Conservation (phyloP, 352 stramenopile genomes). For the Hyaloperonospora brassicae region DNA sequence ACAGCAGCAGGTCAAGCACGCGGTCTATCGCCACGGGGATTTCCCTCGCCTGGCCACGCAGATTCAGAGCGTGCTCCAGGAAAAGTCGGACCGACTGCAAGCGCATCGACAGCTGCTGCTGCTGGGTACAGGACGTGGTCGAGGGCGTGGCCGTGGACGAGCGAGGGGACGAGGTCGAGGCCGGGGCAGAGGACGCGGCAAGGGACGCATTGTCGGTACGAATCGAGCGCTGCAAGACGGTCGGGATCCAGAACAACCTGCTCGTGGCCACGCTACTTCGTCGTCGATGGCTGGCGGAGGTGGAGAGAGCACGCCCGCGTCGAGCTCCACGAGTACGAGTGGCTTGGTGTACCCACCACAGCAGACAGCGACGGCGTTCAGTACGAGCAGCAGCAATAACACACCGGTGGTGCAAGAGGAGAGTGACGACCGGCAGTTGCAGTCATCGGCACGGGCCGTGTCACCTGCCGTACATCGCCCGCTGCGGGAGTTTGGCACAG, state of each 20-base stretch:
- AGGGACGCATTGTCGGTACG: conserved; percentile 13
- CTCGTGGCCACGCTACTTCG: conserved; percentile 10
- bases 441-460: conserved; percentile 11
- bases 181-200: conserved; percentile 22
- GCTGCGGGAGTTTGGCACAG: conserved; percentile 21
- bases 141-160: conserved; percentile 16
- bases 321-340: conserved; percentile 8
- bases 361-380: conserved; percentile 7
- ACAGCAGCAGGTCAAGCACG: no score
- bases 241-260: conserved; percentile 10
- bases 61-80: conserved; percentile 36
- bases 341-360: conserved; percentile 8
- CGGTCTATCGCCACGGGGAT: conserved; percentile 25
- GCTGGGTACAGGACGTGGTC: conserved; percentile 5
- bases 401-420: conserved; percentile 12
- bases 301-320: conserved; percentile 4
- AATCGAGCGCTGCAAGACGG: conserved; percentile 24
- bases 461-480: conserved; percentile 16
- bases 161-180: conserved; percentile 14
- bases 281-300: conserved; percentile 12
- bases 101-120: conserved; percentile 20
- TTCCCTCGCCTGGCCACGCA: conserved; percentile 38
- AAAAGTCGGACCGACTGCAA: conserved; percentile 26
- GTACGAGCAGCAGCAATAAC: conserved; percentile 22
- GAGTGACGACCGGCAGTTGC: conserved; percentile 15